A percentile compares a stretch with the other conserved stretches of the same genome.
Conservation (phyloP, 768 basidiomycete species). For the Tylopilus subfusipes region DNA sequence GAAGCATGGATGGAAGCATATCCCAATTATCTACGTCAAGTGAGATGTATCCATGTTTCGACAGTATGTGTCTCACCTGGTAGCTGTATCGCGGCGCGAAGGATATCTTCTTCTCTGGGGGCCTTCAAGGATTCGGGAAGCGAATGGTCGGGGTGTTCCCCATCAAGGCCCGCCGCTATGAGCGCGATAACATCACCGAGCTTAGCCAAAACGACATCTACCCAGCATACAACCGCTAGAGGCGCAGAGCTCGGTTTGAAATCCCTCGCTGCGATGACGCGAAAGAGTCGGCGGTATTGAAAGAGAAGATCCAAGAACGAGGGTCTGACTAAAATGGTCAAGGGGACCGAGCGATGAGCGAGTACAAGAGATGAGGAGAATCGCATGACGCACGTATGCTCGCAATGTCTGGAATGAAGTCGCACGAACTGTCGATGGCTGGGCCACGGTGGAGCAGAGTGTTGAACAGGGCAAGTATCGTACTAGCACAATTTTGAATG, state of each 20-base stretch:
- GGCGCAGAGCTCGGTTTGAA: conserved; percentile 19
- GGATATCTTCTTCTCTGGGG: conserved; percentile 48
- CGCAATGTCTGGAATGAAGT: conserved; percentile 11
- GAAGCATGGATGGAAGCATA: conserved; percentile 42
- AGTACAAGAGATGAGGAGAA: background rate
- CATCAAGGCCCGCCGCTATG: conserved; percentile 28
- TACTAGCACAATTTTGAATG: conserved; percentile 34
- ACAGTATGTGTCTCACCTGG: conserved; percentile 43
- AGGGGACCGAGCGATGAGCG: conserved; percentile 14
- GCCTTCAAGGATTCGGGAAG: conserved; percentile 30
- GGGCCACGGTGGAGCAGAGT: conserved; percentile 14
- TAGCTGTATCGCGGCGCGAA: conserved; percentile 64
- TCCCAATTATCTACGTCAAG: conserved; percentile 48
- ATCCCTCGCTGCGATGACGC: conserved; percentile 38
- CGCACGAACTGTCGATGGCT: background rate
- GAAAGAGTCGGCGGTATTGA: conserved; percentile 48
- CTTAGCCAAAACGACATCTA: conserved; percentile 56
- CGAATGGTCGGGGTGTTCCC: conserved; percentile 6
- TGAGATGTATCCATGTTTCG: conserved; percentile 8
- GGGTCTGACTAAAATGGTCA: conserved; percentile 25
- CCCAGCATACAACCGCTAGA: conserved; percentile 57
- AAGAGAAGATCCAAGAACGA: conserved; percentile 43
- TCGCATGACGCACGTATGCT: conserved; percentile 19
- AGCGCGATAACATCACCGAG: conserved; percentile 39
- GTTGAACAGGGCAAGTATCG: conserved; percentile 33